These are phyloP conservation scores for slime mould (Dictyostelium discoideum) DNA, from an alignment of 78 protist species.

Conservation along the genomic window DNA sequence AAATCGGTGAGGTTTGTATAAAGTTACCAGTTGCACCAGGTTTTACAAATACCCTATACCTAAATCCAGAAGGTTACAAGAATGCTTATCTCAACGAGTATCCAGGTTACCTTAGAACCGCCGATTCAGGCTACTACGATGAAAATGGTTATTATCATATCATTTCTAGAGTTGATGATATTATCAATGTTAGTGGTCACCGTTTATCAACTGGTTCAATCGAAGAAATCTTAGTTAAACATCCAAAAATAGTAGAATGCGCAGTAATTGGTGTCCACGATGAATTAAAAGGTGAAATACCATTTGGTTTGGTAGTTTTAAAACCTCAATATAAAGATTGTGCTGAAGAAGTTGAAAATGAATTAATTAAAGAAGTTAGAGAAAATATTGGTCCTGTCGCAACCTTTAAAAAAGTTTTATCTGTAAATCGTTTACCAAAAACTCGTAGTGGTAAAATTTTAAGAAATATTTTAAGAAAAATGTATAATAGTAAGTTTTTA, in stretches of 20 bases:
- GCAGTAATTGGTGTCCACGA: constrained; percentile 91
- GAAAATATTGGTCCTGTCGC: constrained; percentile 80
- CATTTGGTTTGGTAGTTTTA: constrained; percentile 85
- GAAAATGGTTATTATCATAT: constrained; percentile 80
- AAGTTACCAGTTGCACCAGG: constrained; percentile 92
- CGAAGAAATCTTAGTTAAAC: constrained; percentile 66
- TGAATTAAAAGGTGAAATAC: constrained; percentile 89
- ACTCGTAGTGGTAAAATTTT: constrained; percentile 90
- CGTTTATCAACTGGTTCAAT: constrained; percentile 88
- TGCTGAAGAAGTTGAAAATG: background rate
- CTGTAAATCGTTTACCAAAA: constrained; percentile 86
- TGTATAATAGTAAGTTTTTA: constrained; percentile 57
- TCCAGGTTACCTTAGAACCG: constrained; percentile 83
- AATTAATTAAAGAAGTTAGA: constrained; percentile 45
- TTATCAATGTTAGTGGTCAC: constrained; percentile 94
- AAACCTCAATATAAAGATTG: constrained; percentile 47
- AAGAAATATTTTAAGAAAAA: constrained; percentile 80
- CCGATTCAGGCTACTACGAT: constrained; percentile 85
- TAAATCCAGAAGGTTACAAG: constrained; percentile 60
- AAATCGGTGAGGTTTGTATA: constrained; percentile 67
- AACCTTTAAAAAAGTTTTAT: constrained; percentile 54
- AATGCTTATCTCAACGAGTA: constrained; percentile 41
- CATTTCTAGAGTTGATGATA: constrained; percentile 92
- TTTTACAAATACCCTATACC: constrained; percentile 45
- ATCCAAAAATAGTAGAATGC: constrained; percentile 80